Percentiles rank a stretch among this genome's conserved stretches.
phyloP scores from a whole-genome alignment of 163 green algal species.

The Chlamydomonas reinhardtii region DNA sequence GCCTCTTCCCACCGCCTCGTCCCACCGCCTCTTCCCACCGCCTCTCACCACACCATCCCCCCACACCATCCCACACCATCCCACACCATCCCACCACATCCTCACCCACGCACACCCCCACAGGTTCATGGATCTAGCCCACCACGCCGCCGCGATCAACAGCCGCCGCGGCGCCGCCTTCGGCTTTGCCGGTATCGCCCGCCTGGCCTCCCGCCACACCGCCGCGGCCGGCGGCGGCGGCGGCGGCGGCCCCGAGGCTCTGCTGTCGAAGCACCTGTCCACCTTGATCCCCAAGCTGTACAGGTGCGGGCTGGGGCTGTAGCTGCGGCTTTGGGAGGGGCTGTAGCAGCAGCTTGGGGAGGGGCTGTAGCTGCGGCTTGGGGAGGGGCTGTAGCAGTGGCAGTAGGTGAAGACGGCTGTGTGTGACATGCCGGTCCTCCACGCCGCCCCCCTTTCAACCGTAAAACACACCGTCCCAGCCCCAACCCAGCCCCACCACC shows the following conservation, averaged over 20 bases:
- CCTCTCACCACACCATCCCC: no score
- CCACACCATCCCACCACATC: background rate
- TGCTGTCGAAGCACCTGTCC: conserved; percentile 70
- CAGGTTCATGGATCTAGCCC: conserved; percentile 88
- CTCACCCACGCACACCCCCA: background rate
- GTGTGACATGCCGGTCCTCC: no score
- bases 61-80: background rate
- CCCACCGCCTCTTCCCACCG: no score
- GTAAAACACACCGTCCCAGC: no score
- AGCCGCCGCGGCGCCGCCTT: conserved; percentile 82
- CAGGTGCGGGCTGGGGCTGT: conserved; percentile 31
- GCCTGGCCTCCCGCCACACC: conserved; percentile 69
- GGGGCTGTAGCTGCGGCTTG: background rate
- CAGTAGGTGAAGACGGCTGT: no score
- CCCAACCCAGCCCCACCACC: no score
- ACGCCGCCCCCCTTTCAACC: no score
- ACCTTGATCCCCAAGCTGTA: conserved; percentile 88
- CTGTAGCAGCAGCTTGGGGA: background rate
- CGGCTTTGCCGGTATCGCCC: conserved; percentile 87
- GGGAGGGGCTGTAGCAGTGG: no score
- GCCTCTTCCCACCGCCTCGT: no score
- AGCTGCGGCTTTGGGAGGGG: background rate
- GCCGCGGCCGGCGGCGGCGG: background rate
- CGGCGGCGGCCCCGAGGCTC: conserved; percentile 34
- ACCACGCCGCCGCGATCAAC: conserved; percentile 79